Evolutionary conservation across 202 grass and related monocot species (phyloP).

Genomic region (Alloteropsis angusta): DNA sequence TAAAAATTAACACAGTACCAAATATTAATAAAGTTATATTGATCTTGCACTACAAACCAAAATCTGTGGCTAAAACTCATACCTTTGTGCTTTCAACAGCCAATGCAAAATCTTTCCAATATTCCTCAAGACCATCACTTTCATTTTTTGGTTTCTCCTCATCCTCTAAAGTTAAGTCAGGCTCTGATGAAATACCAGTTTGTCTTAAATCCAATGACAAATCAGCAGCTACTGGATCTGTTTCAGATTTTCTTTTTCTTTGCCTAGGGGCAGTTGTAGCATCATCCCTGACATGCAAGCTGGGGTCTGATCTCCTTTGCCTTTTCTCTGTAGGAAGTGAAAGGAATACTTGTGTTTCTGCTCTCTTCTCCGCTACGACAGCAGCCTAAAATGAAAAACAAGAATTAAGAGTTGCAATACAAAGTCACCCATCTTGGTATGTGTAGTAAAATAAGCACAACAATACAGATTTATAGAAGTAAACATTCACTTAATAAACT

Average conservation of each 20-base stretch:
- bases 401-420: slow-evolving; percentile 13
- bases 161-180: slow-evolving; percentile 24
- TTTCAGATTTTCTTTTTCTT: slow-evolving; percentile 29
- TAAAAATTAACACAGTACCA: background rate
- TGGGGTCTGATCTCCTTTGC: slow-evolving; percentile 20
- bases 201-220: background rate
- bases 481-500: background rate
- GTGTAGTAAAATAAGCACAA: slow-evolving; percentile 8
- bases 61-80: slow-evolving; percentile 13
- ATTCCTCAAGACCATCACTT: slow-evolving; percentile 74
- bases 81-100: slow-evolving; percentile 91
- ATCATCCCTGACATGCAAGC: slow-evolving; percentile 21
- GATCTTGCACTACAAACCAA: background rate
- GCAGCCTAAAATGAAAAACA: slow-evolving; percentile 50
- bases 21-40: background rate
- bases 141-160: slow-evolving; percentile 38
- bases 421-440: slow-evolving; percentile 20
- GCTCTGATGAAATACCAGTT: slow-evolving; percentile 14
- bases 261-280: slow-evolving; percentile 13
- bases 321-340: slow-evolving; percentile 34
- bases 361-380: slow-evolving; percentile 39
- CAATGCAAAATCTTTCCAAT: slow-evolving; percentile 87
- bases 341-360: slow-evolving; percentile 32
- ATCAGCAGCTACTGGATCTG: background rate
- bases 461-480: background rate